phyloP scores from a whole-genome alignment of 306 rosid species.

The Lithocarpus polystachyus region DNA sequence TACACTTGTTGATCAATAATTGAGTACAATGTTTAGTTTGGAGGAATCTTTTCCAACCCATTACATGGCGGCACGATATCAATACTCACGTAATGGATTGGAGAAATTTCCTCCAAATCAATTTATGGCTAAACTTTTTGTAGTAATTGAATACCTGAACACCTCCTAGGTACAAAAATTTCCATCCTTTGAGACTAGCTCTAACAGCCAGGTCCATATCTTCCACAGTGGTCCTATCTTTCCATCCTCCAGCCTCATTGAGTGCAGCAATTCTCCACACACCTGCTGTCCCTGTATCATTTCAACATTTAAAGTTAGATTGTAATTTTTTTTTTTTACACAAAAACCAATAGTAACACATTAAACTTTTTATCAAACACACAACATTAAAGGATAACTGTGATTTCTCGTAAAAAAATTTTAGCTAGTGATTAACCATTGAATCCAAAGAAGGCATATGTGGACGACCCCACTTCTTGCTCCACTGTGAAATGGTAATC shows the following conservation, averaged over 20 bases:
- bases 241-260: conserved; percentile 94
- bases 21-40: no score
- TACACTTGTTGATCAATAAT: no score
- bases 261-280: conserved; percentile 87
- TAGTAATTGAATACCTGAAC: conserved; percentile 37
- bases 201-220: conserved; percentile 93
- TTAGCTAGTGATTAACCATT: conserved; percentile 45
- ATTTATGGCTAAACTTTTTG: no score
- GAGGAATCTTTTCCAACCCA: no score
- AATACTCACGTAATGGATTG: no score
- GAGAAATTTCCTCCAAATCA: no score
- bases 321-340: neutral
- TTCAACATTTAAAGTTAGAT: neutral
- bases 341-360: no score
- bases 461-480: conserved; percentile 89
- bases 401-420: neutral
- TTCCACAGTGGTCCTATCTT: conserved; percentile 86
- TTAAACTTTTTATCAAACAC: no score
- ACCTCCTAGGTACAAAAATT: conserved; percentile 64
- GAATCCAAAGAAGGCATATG: conserved; percentile 80
- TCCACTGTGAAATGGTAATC: conserved; percentile 93
- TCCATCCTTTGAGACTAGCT: conserved; percentile 95
- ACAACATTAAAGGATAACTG: no score
- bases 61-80: no score
- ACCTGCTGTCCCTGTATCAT: conserved; percentile 76